Base-by-base conservation (phyloP, 148 eudicot species). In the Polygonum aviculare region DNA sequence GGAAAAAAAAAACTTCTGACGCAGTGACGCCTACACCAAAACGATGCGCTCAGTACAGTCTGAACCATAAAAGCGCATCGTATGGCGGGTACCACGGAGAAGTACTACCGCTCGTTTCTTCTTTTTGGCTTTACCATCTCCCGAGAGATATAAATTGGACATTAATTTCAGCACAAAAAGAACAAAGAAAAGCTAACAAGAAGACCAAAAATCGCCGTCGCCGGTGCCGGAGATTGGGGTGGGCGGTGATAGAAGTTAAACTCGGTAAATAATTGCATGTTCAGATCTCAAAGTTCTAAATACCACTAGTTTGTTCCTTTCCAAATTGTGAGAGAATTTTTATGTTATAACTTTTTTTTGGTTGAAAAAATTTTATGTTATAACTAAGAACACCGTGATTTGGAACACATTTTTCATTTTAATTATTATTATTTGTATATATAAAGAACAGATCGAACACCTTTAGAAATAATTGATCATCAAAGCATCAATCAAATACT, bases 81-180 rank as follows among this genome's bases (percentile, higher is more conserved):
- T 67, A 67, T 67, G 36, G 72, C 72, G 72, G 72, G 72, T 67
- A 67, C 72, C 72, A 67, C 72, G 72, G 72, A 67, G 19, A 36
- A 36, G 72, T 67, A 67, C 72, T 26, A 26, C 31, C 31, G 1
- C 31, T 26, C 12, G 4, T 31, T 67, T 18, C 40, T 67, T 31
- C 21, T 67, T 67, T 67, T 67, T 67, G 72, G 72, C 72, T 67
- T 36, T 67, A 36, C 45, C 41, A 67, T 12, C 72, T 12, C 41
- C 72, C 72, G 18, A 36, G 38, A 65, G 69, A 60, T 60, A 26
- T 60, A 60, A 60, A 60, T 22, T 9, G 33, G 69, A 67, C 15
- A 67, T 67, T 63, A 3, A 33, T 36, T 67, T 14, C 40, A 35
- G 5, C n/a, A 5, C 19, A 35, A 67, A 15, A 31, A 31, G 2